Evolutionary conservation across 2,329 filamentous ascomycete genomes (phyloP), one percentile per base, ranked within the genome.

Genomic region (Hirsutella rhossiliensis): DNA sequence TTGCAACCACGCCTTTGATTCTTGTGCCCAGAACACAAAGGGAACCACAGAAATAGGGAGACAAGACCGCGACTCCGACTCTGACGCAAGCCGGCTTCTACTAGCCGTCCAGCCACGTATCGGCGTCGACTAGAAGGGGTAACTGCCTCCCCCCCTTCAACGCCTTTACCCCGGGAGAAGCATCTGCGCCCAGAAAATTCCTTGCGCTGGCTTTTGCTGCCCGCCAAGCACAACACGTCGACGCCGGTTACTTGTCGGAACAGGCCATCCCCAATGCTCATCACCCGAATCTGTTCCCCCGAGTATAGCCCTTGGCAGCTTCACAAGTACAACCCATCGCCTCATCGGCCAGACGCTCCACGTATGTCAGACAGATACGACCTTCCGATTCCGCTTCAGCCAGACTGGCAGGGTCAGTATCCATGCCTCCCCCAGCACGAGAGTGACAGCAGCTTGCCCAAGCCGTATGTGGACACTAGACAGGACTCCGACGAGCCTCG

Each of bases 311-410:
- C 66, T 62, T 77, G 74, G 74, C 68, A 69, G 51, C 66, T 66
- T 52, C 68, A 62, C 66, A 76, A 73, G 62, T 68, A 71, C 57
- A 68, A 71, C 56, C 62, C 66, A 51, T 56, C 62, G 45, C 63
- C 67, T 51, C 62, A 64, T 54, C 70, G 69, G 52, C 55, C 65
- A 44, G 60, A 67, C 48, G 63, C 65, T 54, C 61, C 69, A 68
- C 74, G 73, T 63, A 78, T 78, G 74, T 75, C 74, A 65, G 73
- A 70, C 62, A 59, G 64, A 55, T 75, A 71, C 63, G 68, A 72
- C 56, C 55, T 67, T 48, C 67, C 70, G 52, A 60, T 72, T 60
- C 68, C 71, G 54, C 68, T 72, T 56, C 71, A 73, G 64, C 65
- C 72, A 53, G 71, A 73, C 61, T 77, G 74, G 74, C 72, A 73